Evolutionary conservation across 108 stramenopile species (phyloP).

Genomic region (Chaetoceros tenuissimus): DNA sequence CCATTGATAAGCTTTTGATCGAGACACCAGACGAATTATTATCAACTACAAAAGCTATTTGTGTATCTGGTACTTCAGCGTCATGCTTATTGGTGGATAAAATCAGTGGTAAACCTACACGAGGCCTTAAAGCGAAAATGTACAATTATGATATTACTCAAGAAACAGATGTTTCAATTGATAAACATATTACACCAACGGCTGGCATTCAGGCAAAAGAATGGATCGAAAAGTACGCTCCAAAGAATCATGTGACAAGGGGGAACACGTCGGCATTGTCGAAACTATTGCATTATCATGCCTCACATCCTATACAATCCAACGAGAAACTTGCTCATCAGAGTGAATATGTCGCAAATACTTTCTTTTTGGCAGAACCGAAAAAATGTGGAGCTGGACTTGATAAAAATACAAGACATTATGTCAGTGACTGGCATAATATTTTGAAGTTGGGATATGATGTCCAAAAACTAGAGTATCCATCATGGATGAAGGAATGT

Average conservation of each 20-base stretch:
- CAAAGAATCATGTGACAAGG: slow-evolving; percentile 67
- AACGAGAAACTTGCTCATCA: slow-evolving; percentile 83
- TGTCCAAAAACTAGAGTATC: slow-evolving; percentile 59
- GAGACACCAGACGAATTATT: slow-evolving; percentile 18
- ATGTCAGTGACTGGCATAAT: slow-evolving; percentile 87
- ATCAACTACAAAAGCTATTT: slow-evolving; percentile 41
- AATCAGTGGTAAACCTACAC: slow-evolving; percentile 15
- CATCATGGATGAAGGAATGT: slow-evolving; percentile 51
- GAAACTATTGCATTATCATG: slow-evolving; percentile 82
- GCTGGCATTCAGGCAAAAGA: slow-evolving; percentile 30
- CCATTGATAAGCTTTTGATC: slow-evolving; percentile 40
- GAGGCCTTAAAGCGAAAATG: slow-evolving; percentile 44
- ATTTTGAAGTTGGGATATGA: slow-evolving; percentile 88
- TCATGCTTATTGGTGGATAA: slow-evolving; percentile 64
- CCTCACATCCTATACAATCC: slow-evolving; percentile 43
- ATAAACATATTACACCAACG: background rate
- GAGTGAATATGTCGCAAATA: slow-evolving; percentile 80
- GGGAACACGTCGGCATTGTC: slow-evolving; percentile 80
- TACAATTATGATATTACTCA: slow-evolving; percentile 62
- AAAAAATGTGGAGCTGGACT: slow-evolving; percentile 15
- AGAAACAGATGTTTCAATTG: background rate
- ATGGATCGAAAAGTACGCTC: slow-evolving; percentile 61
- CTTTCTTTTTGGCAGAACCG: slow-evolving; percentile 29
- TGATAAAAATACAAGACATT: slow-evolving; percentile 9
- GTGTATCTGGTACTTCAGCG: slow-evolving; percentile 77